Evolutionary conservation across 2,329 filamentous ascomycete species (phyloP).

Genomic region (Zymoseptoria tritici): DNA sequence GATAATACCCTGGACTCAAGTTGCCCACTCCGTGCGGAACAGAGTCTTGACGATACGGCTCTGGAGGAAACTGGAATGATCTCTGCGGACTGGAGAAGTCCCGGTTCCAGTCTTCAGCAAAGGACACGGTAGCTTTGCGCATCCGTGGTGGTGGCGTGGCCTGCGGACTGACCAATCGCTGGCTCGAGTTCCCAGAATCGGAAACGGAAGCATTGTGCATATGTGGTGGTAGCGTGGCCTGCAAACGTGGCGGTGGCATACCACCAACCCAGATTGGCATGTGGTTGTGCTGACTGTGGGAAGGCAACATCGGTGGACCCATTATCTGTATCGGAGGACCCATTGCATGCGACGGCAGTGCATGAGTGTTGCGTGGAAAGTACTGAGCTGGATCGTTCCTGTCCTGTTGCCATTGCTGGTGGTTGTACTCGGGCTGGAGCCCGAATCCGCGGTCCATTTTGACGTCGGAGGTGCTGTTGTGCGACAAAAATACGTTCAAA

Average conservation of each 20-base stretch:
- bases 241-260: not conserved
- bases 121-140: too few species aligned
- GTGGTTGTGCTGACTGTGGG: too few species aligned
- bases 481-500: not conserved
- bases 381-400: not conserved
- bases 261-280: too few species aligned
- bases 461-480: not conserved
- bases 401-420: not conserved
- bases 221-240: not conserved
- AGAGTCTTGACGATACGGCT: too few species aligned
- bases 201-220: too few species aligned
- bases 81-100: too few species aligned
- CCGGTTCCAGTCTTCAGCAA: too few species aligned
- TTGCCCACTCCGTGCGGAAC: too few species aligned
- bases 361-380: not conserved
- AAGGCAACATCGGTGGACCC: too few species aligned
- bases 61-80: too few species aligned
- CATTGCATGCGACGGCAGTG: not conserved
- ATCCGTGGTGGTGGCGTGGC: not conserved
- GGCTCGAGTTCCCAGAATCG: too few species aligned
- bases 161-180: not conserved
- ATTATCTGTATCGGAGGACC: not conserved
- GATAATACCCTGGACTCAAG: not conserved
- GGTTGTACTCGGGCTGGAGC: too few species aligned
- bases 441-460: not conserved